phyloP scores from a whole-genome alignment of 805 yeast species.

The Pichia phayaonensis region DNA sequence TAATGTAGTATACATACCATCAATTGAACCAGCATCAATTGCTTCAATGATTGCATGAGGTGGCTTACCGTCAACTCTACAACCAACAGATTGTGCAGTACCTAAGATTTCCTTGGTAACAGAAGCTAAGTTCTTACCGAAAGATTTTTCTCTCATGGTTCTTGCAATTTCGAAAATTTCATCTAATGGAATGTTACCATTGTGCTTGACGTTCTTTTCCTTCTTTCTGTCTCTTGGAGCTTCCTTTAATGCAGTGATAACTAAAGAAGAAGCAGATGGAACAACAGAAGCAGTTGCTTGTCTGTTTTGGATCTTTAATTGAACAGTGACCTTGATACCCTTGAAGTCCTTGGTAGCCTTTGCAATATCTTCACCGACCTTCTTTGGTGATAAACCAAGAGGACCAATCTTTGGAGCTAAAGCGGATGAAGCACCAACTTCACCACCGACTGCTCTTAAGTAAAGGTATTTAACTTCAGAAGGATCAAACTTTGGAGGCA shows the following conservation, averaged over 20 bases:
- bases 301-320: constrained; percentile 98
- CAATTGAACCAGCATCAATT: constrained; percentile 97
- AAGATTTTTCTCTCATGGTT: constrained; percentile 94
- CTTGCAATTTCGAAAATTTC: constrained; percentile 97
- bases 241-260: constrained; percentile 98
- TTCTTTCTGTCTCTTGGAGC: constrained; percentile 99
- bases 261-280: constrained; percentile 98
- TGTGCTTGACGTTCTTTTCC: constrained; percentile 99
- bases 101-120: constrained; percentile 98
- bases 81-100: constrained; percentile 99
- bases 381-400: constrained; percentile 99
- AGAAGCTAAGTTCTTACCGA: constrained; percentile 95
- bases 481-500: constrained; percentile 99
- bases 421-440: constrained; percentile 99
- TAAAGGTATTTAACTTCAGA: constrained; percentile 96
- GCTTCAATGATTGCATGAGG: constrained; percentile 98
- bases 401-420: constrained; percentile 99
- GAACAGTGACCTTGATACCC: constrained; percentile 99
- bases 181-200: constrained; percentile 96
- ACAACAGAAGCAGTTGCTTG: constrained; percentile 98
- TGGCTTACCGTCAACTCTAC: constrained; percentile 99
- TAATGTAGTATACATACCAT: constrained; percentile 37
- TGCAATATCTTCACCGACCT: constrained; percentile 99
- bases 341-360: constrained; percentile 98
- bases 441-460: constrained; percentile 99